Evolutionary conservation across 305 asterid genomes (phyloP).

Genomic region (Fraxinus paxiana): DNA sequence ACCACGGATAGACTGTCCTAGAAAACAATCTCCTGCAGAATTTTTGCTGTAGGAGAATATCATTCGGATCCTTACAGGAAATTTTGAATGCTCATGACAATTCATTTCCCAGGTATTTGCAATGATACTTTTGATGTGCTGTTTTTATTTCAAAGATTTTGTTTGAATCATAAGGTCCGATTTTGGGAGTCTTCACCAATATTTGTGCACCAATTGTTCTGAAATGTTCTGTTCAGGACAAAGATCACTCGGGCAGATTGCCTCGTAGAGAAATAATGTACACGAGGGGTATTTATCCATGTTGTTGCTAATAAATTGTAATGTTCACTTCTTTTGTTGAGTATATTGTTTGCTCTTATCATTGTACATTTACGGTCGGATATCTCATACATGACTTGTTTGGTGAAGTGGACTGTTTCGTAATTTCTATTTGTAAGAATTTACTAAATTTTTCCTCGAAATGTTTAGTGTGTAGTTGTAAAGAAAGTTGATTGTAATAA

Average conservation of each 20-base stretch:
- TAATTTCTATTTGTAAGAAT: not conserved
- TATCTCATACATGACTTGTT: not conserved
- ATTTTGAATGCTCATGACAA: slow-evolving; percentile 22
- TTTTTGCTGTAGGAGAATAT: slow-evolving; percentile 10
- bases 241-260: slow-evolving; percentile 11
- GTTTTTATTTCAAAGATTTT: slow-evolving; percentile 24
- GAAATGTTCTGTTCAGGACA: slow-evolving; percentile 22
- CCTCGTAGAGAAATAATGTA: not conserved
- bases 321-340: not conserved
- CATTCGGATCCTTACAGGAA: slow-evolving; percentile 14
- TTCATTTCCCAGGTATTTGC: slow-evolving; percentile 16
- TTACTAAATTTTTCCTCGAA: not conserved
- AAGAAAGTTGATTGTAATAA: not conserved
- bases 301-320: not conserved
- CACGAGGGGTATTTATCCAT: not conserved
- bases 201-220: slow-evolving; percentile 21
- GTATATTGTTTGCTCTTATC: not conserved
- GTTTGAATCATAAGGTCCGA: slow-evolving; percentile 21
- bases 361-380: not conserved
- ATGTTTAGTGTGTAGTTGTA: not conserved
- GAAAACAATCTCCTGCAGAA: slow-evolving; percentile 14
- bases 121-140: slow-evolving; percentile 29
- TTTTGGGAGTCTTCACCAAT: slow-evolving; percentile 20
- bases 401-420: not conserved
- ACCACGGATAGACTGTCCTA: not conserved